Evolutionary conservation across 1,284 basidiomycete species (phyloP), one percentile per base, ranked within the genome.

Genomic region (Dichomitus squalens): DNA sequence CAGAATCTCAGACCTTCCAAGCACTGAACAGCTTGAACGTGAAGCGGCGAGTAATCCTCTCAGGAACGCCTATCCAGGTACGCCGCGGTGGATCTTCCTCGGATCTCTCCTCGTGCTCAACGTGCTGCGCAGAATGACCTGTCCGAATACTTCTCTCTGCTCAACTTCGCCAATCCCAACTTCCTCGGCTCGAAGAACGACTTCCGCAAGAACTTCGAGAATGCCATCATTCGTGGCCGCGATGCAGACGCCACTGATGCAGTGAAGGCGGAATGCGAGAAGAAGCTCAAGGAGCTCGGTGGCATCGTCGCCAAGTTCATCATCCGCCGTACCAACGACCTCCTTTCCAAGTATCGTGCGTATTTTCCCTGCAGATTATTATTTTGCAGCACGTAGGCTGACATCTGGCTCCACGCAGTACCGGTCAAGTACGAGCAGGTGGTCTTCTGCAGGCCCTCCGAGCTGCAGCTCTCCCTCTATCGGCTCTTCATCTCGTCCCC

Each of bases 341-440:
- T 99, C 20, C 81, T 99, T 21, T 97, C 95, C 33, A 99, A 99
- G 77, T 99, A 99, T 70, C 73, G 95, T 96, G 60, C 64, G 93
- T 85, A 20, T 50, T 18, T 40, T 53, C 31, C 29, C 38, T 33
- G n/a, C 18, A 4, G 6, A 25, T 9, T 51, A 29, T 46, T 44
- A 21, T 39, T 51, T 47, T 43, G 18, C 27, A 36, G 7, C 7
- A 12, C 16, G 7, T 2, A 49, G 39, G 36, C 52, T 64, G 57
- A 41, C 35, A n/a, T 48, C 54, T 33, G 6, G 16, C n/a, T 29
- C 29, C 31, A 21, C 52, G 3, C 65, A 97, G 95, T 99, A 41
- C 96, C 96, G 3, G 94, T 99, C 77, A 99, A 99, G 73, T 98
- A 99, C 77, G 96, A 99, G 74, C 95, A 98, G 62, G 97, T 99